These are phyloP conservation scores for Boletus tomentosulus DNA, from an alignment of 768 basidiomycete genomes.

Conservation along the genomic window DNA sequence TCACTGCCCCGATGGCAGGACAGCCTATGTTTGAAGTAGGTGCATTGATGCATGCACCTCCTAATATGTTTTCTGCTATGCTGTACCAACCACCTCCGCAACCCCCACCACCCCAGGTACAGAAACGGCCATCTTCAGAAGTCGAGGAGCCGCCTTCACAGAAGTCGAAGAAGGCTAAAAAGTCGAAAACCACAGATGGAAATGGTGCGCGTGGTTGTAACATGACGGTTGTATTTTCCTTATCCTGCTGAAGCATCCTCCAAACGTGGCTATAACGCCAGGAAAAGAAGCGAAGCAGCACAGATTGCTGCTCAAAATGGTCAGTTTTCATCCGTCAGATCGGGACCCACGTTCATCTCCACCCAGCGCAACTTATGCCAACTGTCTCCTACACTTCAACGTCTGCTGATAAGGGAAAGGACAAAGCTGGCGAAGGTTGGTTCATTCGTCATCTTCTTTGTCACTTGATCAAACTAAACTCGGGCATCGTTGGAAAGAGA, in stretches of 20 bases:
- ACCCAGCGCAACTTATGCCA: conserved; percentile 43
- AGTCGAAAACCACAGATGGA: conserved; percentile 33
- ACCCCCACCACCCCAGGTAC: conserved; percentile 25
- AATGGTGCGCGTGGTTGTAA: conserved; percentile 24
- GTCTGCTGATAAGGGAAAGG: conserved; percentile 41
- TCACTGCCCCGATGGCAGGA: conserved; percentile 30
- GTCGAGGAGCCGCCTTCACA: conserved; percentile 38
- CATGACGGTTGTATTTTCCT: conserved; percentile 8
- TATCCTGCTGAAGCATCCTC: conserved; percentile 34
- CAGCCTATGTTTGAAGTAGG: conserved; percentile 33
- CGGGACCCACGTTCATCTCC: conserved; percentile 12
- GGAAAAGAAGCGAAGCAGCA: conserved; percentile 69
- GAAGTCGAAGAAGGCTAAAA: conserved; percentile 48
- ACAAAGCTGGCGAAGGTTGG: conserved; percentile 40
- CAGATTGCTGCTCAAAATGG: conserved; percentile 63
- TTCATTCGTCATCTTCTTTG: neutral
- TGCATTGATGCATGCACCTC: conserved; percentile 30
- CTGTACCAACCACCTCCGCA: conserved; percentile 27
- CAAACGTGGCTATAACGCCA: conserved; percentile 65
- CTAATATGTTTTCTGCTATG: conserved; percentile 25
- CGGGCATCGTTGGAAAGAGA: conserved; percentile 32
- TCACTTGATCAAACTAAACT: conserved; percentile 10
- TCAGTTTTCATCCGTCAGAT: conserved; percentile 27
- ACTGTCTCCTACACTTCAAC: conserved; percentile 40
- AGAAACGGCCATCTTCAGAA: conserved; percentile 37